Conservation (phyloP, 441 rosid genomes). For the Populus tomentosa region DNA sequence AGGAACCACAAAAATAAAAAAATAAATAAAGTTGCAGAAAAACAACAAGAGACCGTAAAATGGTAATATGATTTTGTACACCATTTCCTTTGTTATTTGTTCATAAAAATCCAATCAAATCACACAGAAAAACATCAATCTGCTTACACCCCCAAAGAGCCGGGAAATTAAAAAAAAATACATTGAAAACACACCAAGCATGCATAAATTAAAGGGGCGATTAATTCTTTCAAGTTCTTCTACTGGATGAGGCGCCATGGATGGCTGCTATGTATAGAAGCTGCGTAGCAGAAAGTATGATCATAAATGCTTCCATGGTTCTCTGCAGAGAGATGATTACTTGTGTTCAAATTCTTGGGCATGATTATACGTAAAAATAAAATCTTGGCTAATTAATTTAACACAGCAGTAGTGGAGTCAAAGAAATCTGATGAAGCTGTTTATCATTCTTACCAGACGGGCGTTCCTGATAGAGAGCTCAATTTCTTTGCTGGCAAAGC, state of each 20-base stretch:
- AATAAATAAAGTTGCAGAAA: too few species aligned
- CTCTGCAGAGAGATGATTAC: constrained; percentile 43
- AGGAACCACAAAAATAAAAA: too few species aligned
- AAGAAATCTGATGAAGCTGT: neutral
- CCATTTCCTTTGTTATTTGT: neutral
- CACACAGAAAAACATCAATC: constrained; percentile 13
- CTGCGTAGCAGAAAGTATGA: constrained; percentile 84
- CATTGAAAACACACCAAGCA: neutral
- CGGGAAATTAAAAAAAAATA: neutral
- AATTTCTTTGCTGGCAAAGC: constrained; percentile 87
- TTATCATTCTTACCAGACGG: constrained; percentile 51
- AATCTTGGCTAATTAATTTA: neutral
- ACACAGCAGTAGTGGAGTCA: too few species aligned
- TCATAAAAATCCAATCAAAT: constrained; percentile 17
- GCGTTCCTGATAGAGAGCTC: constrained; percentile 64
- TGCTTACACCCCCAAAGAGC: neutral
- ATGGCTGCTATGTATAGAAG: constrained; percentile 77
- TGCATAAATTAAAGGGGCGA: neutral
- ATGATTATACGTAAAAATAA: neutral
- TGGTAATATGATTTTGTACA: neutral
- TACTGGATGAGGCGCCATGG: constrained; percentile 37
- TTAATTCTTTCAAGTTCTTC: constrained; percentile 8
- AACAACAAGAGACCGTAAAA: neutral
- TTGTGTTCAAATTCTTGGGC: neutral
- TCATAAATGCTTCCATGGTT: constrained; percentile 94